Conservation (phyloP, 371 early-diverging fungal genomes). For the Enteropsectra breve region DNA sequence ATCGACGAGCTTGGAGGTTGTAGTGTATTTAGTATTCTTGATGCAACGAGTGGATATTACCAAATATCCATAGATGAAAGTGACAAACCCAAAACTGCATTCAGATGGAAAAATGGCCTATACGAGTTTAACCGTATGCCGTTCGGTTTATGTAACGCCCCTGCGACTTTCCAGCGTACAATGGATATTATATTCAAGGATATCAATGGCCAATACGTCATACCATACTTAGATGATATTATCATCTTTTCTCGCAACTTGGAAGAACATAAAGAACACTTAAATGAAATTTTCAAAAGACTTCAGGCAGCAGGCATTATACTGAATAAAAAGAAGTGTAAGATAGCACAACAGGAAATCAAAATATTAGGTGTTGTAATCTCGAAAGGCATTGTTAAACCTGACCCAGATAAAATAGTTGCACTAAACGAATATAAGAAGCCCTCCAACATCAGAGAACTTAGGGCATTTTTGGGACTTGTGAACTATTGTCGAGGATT, state of each 20-base stretch:
- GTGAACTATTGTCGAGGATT: slow-evolving; percentile 24
- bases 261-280: slow-evolving; percentile 22
- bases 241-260: slow-evolving; percentile 11
- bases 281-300: not conserved
- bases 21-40: slow-evolving; percentile 20
- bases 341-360: slow-evolving; percentile 12
- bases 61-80: slow-evolving; percentile 22
- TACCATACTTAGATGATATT: slow-evolving; percentile 26
- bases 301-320: slow-evolving; percentile 5
- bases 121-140: slow-evolving; percentile 36
- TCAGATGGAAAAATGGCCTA: slow-evolving; percentile 1
- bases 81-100: slow-evolving; percentile 40
- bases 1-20: slow-evolving; percentile 8
- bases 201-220: not conserved
- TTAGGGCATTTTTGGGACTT: slow-evolving; percentile 27
- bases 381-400: not conserved
- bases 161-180: slow-evolving; percentile 40
- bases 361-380: slow-evolving; percentile 30
- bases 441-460: slow-evolving; percentile 13
- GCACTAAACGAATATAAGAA: not conserved
- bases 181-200: slow-evolving; percentile 31
- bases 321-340: slow-evolving; percentile 13
- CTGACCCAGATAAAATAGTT: slow-evolving; percentile 21
- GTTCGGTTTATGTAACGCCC: slow-evolving; percentile 25
- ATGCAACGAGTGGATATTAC: slow-evolving; percentile 37